Base-by-base conservation (phyloP, 805 yeast species). In the Kregervanrija fluxuum region DNA sequence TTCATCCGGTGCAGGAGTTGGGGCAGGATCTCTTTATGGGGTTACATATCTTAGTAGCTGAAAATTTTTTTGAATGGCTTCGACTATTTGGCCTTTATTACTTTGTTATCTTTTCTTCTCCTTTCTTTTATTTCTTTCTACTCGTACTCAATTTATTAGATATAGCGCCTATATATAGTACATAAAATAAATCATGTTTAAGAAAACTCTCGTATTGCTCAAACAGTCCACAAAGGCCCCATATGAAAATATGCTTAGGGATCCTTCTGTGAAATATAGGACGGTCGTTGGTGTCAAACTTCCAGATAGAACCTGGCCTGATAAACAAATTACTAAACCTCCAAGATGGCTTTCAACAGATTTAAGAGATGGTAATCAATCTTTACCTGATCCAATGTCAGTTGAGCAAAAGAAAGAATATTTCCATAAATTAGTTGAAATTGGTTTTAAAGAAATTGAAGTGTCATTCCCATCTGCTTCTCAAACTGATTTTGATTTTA, bases 301-400 rank as follows among this genome's bases (percentile, higher is more conserved):
- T 44, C 75, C 78, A 28, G 74, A 81, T 59, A 72, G 91, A 62
- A 72, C 75, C 37, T 83, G 91, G 91, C 91, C 91, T 15, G 66
- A 73, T 53, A 79, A 78, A 39, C 63, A 71, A 38, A 79, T 83
- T 54, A 73, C 75, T 40, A 80, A 79, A 60, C 83, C 89, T 4
- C 91, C 91, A 49, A 71, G 89, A 59, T 83, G 91, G 91, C 70
- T 83, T 44, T 77, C 87, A 8, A 83, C 91, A 1, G 91, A 83
- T 63, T 70, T 83, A 51, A 75, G 91, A 69, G 91, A 83, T 58
- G 91, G 91, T 50, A 83, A 83, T 65, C 91, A 83, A 61, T 78
- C 89, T 14, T 69, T 83, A 46, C 91, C 91, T 28, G 91, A 83
- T 65, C 91, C 91, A 30, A 83, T 83, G 91, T 72, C 83, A 9